phyloP scores from a whole-genome alignment of 2,329 filamentous ascomycete genomes.

The Orbilia brochopaga region DNA sequence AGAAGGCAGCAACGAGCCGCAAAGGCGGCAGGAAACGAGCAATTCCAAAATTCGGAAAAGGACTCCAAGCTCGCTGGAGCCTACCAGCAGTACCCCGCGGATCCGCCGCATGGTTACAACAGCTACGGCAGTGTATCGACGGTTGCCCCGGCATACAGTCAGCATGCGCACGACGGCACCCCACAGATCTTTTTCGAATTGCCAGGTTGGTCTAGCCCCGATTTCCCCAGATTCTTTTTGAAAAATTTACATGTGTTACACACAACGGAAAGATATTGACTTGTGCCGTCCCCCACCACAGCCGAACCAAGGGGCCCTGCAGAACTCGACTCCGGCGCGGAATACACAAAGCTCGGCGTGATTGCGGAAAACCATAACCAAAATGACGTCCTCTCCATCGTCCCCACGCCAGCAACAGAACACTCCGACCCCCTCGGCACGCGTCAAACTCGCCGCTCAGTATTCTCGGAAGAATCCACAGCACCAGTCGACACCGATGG shows the following conservation, averaged over 20 bases:
- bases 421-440: slow-evolving; percentile 29
- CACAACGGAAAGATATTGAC: background rate
- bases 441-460: slow-evolving; percentile 32
- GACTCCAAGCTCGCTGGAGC: slow-evolving; percentile 20
- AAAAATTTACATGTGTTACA: slow-evolving; percentile 3
- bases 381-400: slow-evolving; percentile 39
- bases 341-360: slow-evolving; percentile 36
- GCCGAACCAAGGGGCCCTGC: slow-evolving; percentile 43
- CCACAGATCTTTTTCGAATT: slow-evolving; percentile 45
- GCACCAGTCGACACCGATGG: slow-evolving; percentile 29
- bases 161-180: slow-evolving; percentile 29
- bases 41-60: slow-evolving; percentile 44
- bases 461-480: slow-evolving; percentile 47
- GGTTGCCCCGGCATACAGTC: slow-evolving; percentile 38
- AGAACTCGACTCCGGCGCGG: slow-evolving; percentile 39
- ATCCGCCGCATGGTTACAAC: slow-evolving; percentile 24
- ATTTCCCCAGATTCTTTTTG: slow-evolving; percentile 12
- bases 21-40: slow-evolving; percentile 44
- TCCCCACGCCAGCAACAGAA: slow-evolving; percentile 48
- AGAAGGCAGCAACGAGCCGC: slow-evolving; percentile 25
- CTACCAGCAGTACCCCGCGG: slow-evolving; percentile 31
- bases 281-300: slow-evolving; percentile 12
- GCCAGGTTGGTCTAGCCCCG: slow-evolving; percentile 26
- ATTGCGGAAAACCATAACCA: slow-evolving; percentile 30
- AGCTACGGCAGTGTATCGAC: slow-evolving; percentile 43